Evolutionary conservation across 1,139 yeast species (phyloP), one percentile per base, ranked within the genome.

Genomic region (Pichia sp.): DNA sequence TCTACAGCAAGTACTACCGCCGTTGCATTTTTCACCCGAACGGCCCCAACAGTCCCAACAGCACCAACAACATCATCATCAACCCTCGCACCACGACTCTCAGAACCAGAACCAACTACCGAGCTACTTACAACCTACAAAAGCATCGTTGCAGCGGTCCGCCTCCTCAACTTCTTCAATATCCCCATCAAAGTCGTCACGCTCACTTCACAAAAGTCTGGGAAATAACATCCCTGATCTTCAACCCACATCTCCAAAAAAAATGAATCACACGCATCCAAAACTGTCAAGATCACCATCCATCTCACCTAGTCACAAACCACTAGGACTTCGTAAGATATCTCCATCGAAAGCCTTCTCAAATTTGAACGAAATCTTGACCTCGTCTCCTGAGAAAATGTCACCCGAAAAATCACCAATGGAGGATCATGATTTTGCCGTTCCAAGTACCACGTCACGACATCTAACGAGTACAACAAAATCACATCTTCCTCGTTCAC

Each of bases 291-390:
- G 17, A 29, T 47, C 49, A 2, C 40, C 42, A 10, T 38, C 41
- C n/a, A 28, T 28, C 7, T 43, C 48, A 23, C 42, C 34, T n/a
- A 31, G n/a, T n/a, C 47, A 37, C 20, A 27, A 18, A n/a, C 15
- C 14, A 11, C 8, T 16, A 33, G 38, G 12, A 26, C 33, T 14
- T 13, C 44, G 52, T 3, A 47, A 45, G 27, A 44, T 53, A n/a
- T 54, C 58, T 3, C 58, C 58, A 6, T 51, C 56, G 1, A 46
- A 49, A 29, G 46, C 49, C 9, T 40, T 35, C 25, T 45, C 51
- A 2, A 48, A 45, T 27, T 33, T 51, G 13, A 43, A 47, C 28
- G 27, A 40, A 18, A 37, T 44, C 6, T 13, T 44, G 31, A 30
- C 36, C 4, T 36, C 37, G 22, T 33, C 40, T 9, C 38, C 39